phyloP scores from a whole-genome alignment of 73 alveolate species.

The Halteria grandinella region DNA sequence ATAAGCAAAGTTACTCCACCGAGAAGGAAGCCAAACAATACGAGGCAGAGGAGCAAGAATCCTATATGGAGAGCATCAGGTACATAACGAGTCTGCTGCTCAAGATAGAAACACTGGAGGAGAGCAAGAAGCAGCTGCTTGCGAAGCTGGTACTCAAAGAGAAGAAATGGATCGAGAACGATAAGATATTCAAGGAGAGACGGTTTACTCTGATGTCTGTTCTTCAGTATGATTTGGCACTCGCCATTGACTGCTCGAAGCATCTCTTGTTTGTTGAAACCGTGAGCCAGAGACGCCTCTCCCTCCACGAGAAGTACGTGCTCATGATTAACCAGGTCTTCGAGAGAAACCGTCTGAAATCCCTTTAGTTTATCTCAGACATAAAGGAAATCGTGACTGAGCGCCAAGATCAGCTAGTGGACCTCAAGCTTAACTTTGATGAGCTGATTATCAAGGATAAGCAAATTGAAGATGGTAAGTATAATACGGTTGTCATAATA shows the following conservation, averaged over 20 bases:
- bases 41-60: not conserved
- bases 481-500: too few relatives aligned
- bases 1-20: too few relatives aligned
- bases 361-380: slow-evolving; percentile 7
- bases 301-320: slow-evolving; percentile 1
- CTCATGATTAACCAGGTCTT: slow-evolving; percentile 20
- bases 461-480: slow-evolving; percentile 28
- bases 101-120: slow-evolving; percentile 61
- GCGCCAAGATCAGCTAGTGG: slow-evolving; percentile 37
- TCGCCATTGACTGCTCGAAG: slow-evolving; percentile 15
- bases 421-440: slow-evolving; percentile 7
- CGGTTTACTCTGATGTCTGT: slow-evolving; percentile 43
- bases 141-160: slow-evolving; percentile 38
- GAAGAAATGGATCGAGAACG: slow-evolving; percentile 69
- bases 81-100: slow-evolving; percentile 49
- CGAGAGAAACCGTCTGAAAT: slow-evolving; percentile 13
- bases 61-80: slow-evolving; percentile 12
- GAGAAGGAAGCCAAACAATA: too few relatives aligned
- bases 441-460: slow-evolving; percentile 25
- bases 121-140: not conserved
- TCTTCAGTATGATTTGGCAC: slow-evolving; percentile 30
- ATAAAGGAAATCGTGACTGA: slow-evolving; percentile 7
- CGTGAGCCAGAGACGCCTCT: not conserved
- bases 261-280: not conserved
- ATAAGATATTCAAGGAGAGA: slow-evolving; percentile 53